Percentiles rank a stretch among this genome's conserved stretches.
Conservation (phyloP, 2,329 filamentous ascomycete species). For the Aureobasidium sp. region DNA sequence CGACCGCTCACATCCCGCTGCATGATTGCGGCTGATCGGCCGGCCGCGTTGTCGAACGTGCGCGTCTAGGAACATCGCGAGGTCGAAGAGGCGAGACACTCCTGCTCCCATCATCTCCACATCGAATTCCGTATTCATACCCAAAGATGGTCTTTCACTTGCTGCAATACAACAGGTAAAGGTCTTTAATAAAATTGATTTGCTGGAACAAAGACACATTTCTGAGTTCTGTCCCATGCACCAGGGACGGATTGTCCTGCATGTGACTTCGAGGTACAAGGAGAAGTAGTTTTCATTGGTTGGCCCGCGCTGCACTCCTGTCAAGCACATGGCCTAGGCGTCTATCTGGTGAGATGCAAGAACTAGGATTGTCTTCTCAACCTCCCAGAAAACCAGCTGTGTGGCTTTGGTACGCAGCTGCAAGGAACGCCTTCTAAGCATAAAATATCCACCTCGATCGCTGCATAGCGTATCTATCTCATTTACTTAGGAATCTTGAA, state of each 20-base stretch:
- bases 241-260: background rate
- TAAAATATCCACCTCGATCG: background rate
- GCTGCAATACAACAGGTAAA: background rate
- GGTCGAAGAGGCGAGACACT: background rate
- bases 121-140: background rate
- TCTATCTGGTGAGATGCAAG: background rate
- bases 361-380: background rate
- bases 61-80: background rate
- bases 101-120: background rate
- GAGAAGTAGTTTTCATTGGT: background rate
- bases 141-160: background rate
- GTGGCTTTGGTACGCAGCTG: background rate
- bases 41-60: background rate
- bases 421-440: background rate
- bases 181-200: background rate
- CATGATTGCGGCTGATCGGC: constrained; percentile 1
- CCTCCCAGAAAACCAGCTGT: background rate
- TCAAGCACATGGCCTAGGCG: background rate
- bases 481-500: constrained; percentile 24
- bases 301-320: background rate
- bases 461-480: background rate
- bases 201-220: background rate
- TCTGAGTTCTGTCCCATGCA: background rate
- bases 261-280: background rate
- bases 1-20: background rate